Evolutionary conservation across 768 basidiomycete species (phyloP).

Genomic region (Leccinum ochraceum): DNA sequence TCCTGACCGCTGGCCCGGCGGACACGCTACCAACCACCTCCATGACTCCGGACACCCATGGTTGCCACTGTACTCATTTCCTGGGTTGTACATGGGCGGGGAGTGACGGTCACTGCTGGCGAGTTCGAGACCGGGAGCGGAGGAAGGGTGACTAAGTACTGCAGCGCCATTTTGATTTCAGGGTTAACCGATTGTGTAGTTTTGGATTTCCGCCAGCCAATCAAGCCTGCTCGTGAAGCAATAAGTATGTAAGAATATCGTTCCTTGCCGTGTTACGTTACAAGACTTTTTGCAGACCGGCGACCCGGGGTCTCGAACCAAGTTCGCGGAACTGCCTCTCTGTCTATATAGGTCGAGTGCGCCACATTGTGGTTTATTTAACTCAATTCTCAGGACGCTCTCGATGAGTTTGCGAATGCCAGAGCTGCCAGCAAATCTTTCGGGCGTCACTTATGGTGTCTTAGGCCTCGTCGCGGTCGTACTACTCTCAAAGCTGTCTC

Average conservation of each 20-base stretch:
- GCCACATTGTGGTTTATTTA: not conserved
- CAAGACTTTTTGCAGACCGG: too few species aligned
- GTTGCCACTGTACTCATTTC: too few species aligned
- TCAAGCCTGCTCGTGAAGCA: too few species aligned
- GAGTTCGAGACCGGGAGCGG: too few species aligned
- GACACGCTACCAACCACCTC: slow-evolving; percentile 61
- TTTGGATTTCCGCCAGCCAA: not conserved
- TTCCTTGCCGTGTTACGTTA: too few species aligned
- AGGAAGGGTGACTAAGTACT: too few species aligned
- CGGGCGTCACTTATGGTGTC: not conserved
- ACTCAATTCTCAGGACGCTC: not conserved
- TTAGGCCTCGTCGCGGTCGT: slow-evolving; percentile 1
- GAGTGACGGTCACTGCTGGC: too few species aligned
- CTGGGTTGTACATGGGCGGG: too few species aligned
- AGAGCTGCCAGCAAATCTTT: not conserved
- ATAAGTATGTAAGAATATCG: too few species aligned
- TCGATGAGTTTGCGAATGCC: not conserved
- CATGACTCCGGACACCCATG: slow-evolving; percentile 50
- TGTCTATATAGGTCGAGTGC: not conserved
- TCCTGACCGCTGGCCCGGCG: slow-evolving; percentile 58
- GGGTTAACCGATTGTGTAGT: not conserved
- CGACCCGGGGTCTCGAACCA: too few species aligned
- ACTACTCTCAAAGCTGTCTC: not conserved
- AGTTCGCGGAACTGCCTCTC: too few species aligned
- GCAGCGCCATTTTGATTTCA: too few species aligned